A percentile compares a stretch with the other conserved stretches of the same genome.
phyloP scores from a whole-genome alignment of 371 early-diverging fungal genomes.

The Mortierella sp. region DNA sequence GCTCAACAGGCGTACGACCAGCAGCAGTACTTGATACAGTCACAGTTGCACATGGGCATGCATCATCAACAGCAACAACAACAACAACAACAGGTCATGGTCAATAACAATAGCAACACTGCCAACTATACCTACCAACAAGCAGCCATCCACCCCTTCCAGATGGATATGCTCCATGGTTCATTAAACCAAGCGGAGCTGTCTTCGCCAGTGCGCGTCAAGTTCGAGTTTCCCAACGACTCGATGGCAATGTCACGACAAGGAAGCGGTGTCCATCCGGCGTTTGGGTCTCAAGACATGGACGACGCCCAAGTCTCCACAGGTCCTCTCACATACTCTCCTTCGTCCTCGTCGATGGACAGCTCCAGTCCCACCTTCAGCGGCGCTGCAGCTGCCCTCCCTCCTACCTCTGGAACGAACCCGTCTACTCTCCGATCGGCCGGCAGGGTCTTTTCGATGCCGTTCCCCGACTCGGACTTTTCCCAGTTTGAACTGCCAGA shows the following conservation, averaged over 20 bases:
- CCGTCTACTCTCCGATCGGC: conserved; percentile 10
- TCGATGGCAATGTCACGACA: conserved; percentile 9
- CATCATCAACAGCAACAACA: neutral
- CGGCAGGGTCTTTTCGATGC: conserved; percentile 26
- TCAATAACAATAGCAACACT: neutral
- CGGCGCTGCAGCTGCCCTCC: neutral
- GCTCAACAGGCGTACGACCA: conserved; percentile 7
- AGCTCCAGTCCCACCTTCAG: conserved; percentile 29
- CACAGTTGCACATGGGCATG: conserved; percentile 1
- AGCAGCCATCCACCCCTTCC: conserved; percentile 39
- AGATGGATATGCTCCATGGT: conserved; percentile 19
- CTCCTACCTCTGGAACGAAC: neutral
- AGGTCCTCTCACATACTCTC: conserved; percentile 19
- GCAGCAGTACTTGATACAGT: conserved; percentile 4
- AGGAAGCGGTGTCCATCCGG: neutral
- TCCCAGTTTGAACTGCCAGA: conserved; percentile 27
- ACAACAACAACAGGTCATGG: conserved; percentile 18
- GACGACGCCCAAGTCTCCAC: conserved; percentile 34
- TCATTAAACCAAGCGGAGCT: neutral
- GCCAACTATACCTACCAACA: conserved; percentile 23
- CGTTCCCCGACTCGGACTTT: conserved; percentile 9
- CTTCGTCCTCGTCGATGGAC: conserved; percentile 30
- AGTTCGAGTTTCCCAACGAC: conserved; percentile 21
- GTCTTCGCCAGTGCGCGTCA: neutral
- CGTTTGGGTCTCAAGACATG: conserved; percentile 34